Evolutionary conservation across 164 flowering plant species (phyloP), one percentile per base, ranked within the genome.

Genomic region (Kingdonia uniflora): DNA sequence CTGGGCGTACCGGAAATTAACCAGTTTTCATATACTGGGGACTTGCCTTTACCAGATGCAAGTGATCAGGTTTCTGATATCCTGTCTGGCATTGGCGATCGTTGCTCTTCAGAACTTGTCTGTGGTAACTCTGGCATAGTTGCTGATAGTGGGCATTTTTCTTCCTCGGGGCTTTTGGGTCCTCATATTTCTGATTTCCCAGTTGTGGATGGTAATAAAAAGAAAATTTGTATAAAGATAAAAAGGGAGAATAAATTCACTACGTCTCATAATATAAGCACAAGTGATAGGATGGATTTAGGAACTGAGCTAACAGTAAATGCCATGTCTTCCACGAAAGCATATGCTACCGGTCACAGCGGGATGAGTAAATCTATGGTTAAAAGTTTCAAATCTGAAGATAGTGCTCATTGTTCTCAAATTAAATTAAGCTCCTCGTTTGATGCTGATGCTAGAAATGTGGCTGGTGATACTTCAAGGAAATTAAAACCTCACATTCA

Each of bases 11-110:
- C 38, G 23, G 71, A 68, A 61, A 57, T 47, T 54, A 52, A 47
- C 38, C 55, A 47, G 2, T 51, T 35, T 46, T 35, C 57, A 51
- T 63, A 58, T 33, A 40, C 26, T 14, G 14, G 57, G 54, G 63
- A 61, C 33, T 8, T 29, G 19, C 37, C 61, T 14, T 35, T 61
- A 41, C 26, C 38, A 37, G 64, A 61, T 65, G 55, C 62, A 38
- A 10, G 37, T 23, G 46, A 37, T 62, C 68, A 66, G 40, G 40
- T 44, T 61, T 52, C 71, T 51, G 75, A 65, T 38, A 44, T 55
- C 3, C 35, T 15, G 14, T 44, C 25, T 43, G 70, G 62, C 51
- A 33, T 49, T 25, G 35, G 26, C 52, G 52, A 59, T 40, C 33
- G 42, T 59, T 48, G 23, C 42, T 50, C 76, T 17, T 29, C 61